These are phyloP conservation scores for Moesziomyces sp. DNA, from an alignment of 1,284 basidiomycete genomes.

Conservation along the genomic window DNA sequence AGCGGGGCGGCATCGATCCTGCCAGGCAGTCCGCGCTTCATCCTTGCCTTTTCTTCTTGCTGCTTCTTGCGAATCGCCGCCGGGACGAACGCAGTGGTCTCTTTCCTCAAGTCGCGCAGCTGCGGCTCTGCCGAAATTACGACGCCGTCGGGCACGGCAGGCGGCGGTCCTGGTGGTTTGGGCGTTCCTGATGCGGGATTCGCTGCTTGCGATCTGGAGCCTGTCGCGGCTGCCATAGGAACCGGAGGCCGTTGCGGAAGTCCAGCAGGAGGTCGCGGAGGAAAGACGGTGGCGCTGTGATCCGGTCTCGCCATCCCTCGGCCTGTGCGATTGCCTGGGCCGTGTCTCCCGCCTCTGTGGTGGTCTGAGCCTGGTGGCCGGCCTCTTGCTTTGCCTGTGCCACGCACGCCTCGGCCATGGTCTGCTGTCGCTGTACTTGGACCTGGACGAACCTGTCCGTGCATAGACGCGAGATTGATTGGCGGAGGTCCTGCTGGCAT, in stretches of 20 bases:
- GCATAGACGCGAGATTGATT: background rate
- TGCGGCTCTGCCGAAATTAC: conserved; percentile 61
- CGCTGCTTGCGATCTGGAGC: background rate
- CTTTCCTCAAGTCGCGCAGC: conserved; percentile 63
- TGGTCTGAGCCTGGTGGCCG: conserved; percentile 4
- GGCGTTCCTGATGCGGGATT: conserved; percentile 3
- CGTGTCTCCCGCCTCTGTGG: conserved; percentile 7
- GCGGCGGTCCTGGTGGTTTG: conserved; percentile 32
- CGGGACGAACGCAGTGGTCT: conserved; percentile 64
- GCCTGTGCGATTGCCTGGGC: background rate
- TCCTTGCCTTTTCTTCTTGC: conserved; percentile 46
- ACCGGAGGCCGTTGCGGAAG: conserved; percentile 5
- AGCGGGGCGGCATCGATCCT: conserved; percentile 54
- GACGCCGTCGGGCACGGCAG: conserved; percentile 26
- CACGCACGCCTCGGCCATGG: background rate
- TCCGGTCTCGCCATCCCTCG: background rate
- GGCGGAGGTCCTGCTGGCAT: conserved; percentile 62
- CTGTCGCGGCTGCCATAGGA: background rate
- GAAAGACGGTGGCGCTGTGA: background rate
- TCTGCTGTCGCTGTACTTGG: background rate
- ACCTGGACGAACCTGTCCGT: background rate
- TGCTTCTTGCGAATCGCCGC: conserved; percentile 56
- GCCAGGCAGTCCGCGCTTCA: conserved; percentile 49
- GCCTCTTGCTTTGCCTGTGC: conserved; percentile 1
- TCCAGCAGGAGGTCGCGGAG: conserved; percentile 8